Evolutionary conservation across 2,329 filamentous ascomycete genomes (phyloP), one percentile per base, ranked within the genome.

Genomic region (Ascochyta clinopodiicola): DNA sequence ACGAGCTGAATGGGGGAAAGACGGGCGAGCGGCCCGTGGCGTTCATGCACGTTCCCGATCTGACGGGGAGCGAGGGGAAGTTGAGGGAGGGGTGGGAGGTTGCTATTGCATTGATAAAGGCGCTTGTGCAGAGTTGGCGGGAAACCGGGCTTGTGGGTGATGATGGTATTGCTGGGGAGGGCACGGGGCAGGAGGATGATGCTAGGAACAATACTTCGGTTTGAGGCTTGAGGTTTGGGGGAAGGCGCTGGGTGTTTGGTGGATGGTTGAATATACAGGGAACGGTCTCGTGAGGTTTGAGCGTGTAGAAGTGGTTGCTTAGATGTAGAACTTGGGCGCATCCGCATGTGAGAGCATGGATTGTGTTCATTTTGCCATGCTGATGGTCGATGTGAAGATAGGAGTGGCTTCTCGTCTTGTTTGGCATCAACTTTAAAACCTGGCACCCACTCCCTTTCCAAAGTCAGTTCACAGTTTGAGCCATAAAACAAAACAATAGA

Each of bases 21-120:
- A 12, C 29, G 7, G 59, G 61, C 0, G 62, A 70, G 32, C 55
- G 60, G n/a, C 72, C 72, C 2, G 72, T 76, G 9, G 60, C 60
- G 2, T 76, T 76, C 47, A 35, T 76, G 45, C 73, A 76, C 45
- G 72, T 75, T 0, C 73, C 73, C 1, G 68, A 76, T 60, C 39
- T 75, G 53, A 73, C 62, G 21, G 37, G 44, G 12, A 69, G 64
- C 31, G 60, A 69, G 40, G 65, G 66, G 17, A 60, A 63, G 51
- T 7, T 74, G 51, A 59, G 56, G 3, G 59, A 61, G 19, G 72
- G 73, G 10, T 62, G 63, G 57, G 57, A 70, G 13, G 68, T 75
- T 2, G 57, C 69, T 22, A 50, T 74, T 57, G 70, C 65, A 27
- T 45, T 75, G 45, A 74, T 75, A 34, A 69, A 65, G 57, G 72